Base-by-base conservation (phyloP, 2,329 filamentous ascomycete genomes). In the Xylariaceae sp. region DNA sequence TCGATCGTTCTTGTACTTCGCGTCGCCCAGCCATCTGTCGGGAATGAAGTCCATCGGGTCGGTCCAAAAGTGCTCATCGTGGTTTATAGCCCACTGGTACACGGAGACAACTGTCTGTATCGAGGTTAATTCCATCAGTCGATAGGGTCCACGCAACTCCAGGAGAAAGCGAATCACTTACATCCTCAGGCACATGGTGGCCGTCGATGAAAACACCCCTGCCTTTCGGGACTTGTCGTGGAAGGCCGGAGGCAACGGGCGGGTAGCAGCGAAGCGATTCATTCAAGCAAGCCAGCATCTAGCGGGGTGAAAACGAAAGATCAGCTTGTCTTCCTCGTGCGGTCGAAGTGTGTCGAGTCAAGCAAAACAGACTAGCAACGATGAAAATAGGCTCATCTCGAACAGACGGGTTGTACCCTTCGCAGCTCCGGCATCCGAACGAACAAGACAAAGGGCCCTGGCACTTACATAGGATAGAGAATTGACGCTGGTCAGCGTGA, bases 201-300 rank as follows among this genome's bases (percentile, higher is more conserved):
- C 63, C 67, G 2, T 55, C 50, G 26, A 69, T 49, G 3, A 53
- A 57, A 3, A 52, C 57, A 43, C 66, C 66, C 19, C 19, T 19
- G 2, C 66, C 65, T 26, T 57, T 51, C 1, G 63, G 62, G 2
- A 53, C 44, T 2, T 46, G 2, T n/a, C 67, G 45, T 0, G 64
- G 63, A 11, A 69, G 47, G 1, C 62, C 61, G 6, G 31, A 42
- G 0, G 57, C 54, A 34, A 65, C 64, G 1, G 67, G 67, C 8
- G 75, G 74, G 52, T 75, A 77, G 43, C 71, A 63, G 4, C 75
- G 68, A 40, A 78, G 58, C 1, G 66, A 60, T 62, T 78, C 75
- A 31, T 76, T 68, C 6, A 77, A 63, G 49, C 65, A 68, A 2
- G 74, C 75, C 9, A 70, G 61, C 62, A 77, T 69, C 57, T 59